Conservation (phyloP, 371 early-diverging fungal species). For the Modicella reniformis region DNA sequence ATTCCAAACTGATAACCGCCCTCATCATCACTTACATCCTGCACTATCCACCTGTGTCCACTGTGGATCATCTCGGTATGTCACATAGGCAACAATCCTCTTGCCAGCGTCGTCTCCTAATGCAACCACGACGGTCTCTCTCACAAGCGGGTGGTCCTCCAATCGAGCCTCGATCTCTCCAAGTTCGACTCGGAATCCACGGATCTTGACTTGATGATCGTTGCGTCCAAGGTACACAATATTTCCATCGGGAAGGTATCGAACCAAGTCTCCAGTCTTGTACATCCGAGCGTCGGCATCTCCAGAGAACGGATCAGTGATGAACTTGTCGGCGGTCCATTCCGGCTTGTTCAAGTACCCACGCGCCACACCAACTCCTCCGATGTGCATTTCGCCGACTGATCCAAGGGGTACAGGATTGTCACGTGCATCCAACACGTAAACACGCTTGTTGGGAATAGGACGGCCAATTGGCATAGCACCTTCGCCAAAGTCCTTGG, state of each 20-base stretch:
- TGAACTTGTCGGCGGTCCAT: background rate
- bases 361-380: background rate
- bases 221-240: constrained; percentile 31
- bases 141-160: constrained; percentile 11
- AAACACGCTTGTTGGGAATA: background rate
- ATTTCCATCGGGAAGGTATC: constrained; percentile 33
- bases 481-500: background rate
- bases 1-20: too few species aligned
- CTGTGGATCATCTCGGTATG: too few species aligned
- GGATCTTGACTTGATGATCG: constrained; percentile 41
- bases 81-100: too few species aligned
- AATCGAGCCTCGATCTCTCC: constrained; percentile 30
- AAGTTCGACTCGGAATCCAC: constrained; percentile 40
- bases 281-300: background rate
- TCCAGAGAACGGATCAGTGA: background rate
- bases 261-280: constrained; percentile 18
- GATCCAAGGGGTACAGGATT: constrained; percentile 1
- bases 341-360: constrained; percentile 12
- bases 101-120: too few species aligned
- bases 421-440: constrained; percentile 1
- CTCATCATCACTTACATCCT: too few species aligned
- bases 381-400: background rate
- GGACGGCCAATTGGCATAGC: background rate
- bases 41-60: too few species aligned
- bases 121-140: background rate